phyloP scores from a whole-genome alignment of 306 rosid species.

The Leucaena leucocephala region DNA sequence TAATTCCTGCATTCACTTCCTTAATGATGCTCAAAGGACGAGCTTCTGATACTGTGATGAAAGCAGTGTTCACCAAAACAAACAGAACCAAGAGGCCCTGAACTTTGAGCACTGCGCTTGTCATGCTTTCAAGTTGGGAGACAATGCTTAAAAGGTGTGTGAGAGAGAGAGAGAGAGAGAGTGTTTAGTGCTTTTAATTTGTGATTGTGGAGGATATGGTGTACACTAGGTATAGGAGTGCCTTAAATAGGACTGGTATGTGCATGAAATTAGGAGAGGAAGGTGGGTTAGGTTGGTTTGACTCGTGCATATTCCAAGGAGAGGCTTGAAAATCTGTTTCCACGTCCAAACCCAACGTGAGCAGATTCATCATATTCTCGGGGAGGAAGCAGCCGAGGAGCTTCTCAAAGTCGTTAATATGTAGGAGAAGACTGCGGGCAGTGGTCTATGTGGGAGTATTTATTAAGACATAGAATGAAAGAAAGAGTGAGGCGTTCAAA shows the following conservation, averaged over 20 bases:
- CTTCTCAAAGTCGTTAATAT: slow-evolving; percentile 18
- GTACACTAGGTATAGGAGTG: neutral
- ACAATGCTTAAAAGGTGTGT: neutral
- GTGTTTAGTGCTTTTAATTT: neutral
- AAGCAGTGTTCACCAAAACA: slow-evolving; percentile 28
- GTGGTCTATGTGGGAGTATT: neutral
- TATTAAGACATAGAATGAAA: neutral
- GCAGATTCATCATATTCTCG: neutral
- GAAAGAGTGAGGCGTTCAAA: slow-evolving; percentile 31
- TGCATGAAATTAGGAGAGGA: neutral
- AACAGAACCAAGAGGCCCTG: slow-evolving; percentile 30
- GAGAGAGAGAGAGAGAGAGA: neutral
- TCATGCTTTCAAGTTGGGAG: slow-evolving; percentile 18
- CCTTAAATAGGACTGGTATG: neutral
- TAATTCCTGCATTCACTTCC: slow-evolving; percentile 2
- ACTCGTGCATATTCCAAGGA: slow-evolving; percentile 18
- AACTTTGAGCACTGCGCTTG: neutral
- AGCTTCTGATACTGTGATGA: slow-evolving; percentile 32
- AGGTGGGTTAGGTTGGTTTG: slow-evolving; percentile 17
- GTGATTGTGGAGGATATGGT: slow-evolving; percentile 21
- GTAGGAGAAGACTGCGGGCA: neutral
- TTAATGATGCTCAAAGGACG: slow-evolving; percentile 45
- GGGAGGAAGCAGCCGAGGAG: slow-evolving; percentile 33
- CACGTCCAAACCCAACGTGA: slow-evolving; percentile 10
- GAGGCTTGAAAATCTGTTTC: neutral